phyloP scores from a whole-genome alignment of 495 filamentous ascomycete species.

The Penicillium malachiteum region DNA sequence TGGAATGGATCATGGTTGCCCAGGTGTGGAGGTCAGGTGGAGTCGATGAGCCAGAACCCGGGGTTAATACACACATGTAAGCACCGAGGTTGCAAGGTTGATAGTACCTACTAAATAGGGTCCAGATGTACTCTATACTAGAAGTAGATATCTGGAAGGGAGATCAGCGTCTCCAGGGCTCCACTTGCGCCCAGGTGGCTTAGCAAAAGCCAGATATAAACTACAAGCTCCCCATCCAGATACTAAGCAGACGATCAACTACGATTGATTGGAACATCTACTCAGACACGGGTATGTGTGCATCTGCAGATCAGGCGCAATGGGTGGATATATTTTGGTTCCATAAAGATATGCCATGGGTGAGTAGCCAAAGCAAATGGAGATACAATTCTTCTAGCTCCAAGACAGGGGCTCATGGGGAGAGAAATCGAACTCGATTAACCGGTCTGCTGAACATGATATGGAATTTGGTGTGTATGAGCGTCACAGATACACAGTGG shows the following conservation, averaged over 20 bases:
- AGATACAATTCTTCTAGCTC: conserved; percentile 29
- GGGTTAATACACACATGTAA: too few relatives aligned
- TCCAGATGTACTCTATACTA: too few relatives aligned
- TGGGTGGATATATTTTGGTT: conserved; percentile 16
- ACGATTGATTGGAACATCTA: background rate
- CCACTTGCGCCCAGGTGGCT: too few relatives aligned
- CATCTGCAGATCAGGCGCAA: conserved; percentile 10
- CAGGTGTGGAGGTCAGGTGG: too few relatives aligned
- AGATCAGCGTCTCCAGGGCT: too few relatives aligned
- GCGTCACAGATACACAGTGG: conserved; percentile 41
- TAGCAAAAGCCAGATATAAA: too few relatives aligned
- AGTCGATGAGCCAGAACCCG: too few relatives aligned
- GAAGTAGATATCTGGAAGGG: too few relatives aligned
- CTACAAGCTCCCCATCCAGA: background rate
- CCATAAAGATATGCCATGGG: conserved; percentile 21
- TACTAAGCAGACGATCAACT: background rate
- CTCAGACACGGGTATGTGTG: background rate
- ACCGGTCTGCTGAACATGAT: conserved; percentile 38
- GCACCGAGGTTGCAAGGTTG: too few relatives aligned
- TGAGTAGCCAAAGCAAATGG: conserved; percentile 27
- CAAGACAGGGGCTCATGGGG: conserved; percentile 8
- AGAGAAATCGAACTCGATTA: conserved; percentile 13
- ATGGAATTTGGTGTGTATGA: conserved; percentile 43
- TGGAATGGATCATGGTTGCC: too few relatives aligned
- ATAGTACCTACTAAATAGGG: too few relatives aligned